Percentiles rank a stretch among this genome's conserved stretches.
Conservation (phyloP, 306 rosid species). For the Vigna unguiculata region DNA sequence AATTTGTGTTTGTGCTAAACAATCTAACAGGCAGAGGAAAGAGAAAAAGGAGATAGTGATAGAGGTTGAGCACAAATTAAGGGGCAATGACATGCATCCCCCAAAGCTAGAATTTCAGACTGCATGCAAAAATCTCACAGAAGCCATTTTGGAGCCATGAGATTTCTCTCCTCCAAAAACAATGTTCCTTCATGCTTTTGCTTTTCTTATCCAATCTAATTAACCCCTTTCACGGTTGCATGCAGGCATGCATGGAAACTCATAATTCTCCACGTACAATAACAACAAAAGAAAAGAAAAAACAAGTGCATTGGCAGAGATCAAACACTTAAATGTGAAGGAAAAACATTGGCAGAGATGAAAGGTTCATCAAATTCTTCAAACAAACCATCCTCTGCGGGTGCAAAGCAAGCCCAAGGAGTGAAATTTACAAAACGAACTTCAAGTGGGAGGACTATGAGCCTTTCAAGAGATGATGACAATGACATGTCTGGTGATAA, state of each 20-base stretch:
- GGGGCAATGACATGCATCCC: constrained; percentile 43
- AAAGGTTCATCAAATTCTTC: neutral
- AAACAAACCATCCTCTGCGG: neutral
- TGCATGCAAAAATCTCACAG: constrained; percentile 36
- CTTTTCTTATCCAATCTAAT: constrained; percentile 7
- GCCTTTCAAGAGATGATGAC: neutral
- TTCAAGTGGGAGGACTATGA: neutral
- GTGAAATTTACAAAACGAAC: neutral
- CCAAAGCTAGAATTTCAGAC: constrained; percentile 21
- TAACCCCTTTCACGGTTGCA: constrained; percentile 5
- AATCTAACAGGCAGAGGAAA: constrained; percentile 28
- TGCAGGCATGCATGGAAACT: constrained; percentile 9
- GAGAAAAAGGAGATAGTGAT: constrained; percentile 19
- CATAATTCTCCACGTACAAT: neutral
- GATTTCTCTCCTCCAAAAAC: constrained; percentile 32
- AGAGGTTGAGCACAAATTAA: constrained; percentile 62
- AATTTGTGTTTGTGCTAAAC: neutral
- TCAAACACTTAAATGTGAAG: constrained; percentile 4
- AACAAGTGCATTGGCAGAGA: neutral
- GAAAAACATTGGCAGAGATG: neutral
- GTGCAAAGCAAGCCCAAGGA: neutral
- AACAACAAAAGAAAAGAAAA: neutral
- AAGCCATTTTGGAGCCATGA: constrained; percentile 45
- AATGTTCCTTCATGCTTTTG: neutral
- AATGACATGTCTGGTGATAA: neutral